phyloP scores from a whole-genome alignment of 129 eudicot genomes.

The Gnaphalium uliginosum region DNA sequence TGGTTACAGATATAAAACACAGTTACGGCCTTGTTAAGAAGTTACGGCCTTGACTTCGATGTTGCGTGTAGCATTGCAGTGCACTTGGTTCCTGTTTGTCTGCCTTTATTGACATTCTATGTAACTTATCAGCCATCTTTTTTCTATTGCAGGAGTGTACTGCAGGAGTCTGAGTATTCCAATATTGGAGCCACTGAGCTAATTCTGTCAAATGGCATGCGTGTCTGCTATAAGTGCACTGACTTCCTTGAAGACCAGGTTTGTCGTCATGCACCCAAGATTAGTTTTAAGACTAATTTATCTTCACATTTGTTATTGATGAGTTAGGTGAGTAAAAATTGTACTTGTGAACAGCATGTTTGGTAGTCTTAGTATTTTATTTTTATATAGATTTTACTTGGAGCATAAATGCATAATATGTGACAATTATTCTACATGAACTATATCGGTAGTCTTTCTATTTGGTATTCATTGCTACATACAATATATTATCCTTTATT shows the following conservation, averaged over 20 bases:
- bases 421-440: not conserved
- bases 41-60: not conserved
- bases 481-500: not conserved
- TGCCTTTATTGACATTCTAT: constrained; percentile 8
- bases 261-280: constrained; percentile 20
- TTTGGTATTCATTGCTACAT: not conserved
- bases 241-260: constrained; percentile 97
- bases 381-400: not conserved
- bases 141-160: constrained; percentile 50
- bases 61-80: constrained; percentile 3
- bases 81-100: constrained; percentile 20
- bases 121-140: constrained; percentile 14
- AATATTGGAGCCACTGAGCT: constrained; percentile 79
- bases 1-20: not conserved
- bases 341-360: constrained; percentile 9
- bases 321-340: constrained; percentile 6
- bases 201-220: constrained; percentile 87
- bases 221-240: constrained; percentile 88
- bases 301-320: constrained; percentile 9
- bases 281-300: constrained; percentile 5
- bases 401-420: not conserved
- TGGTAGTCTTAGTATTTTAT: constrained; percentile 5
- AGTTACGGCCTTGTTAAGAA: constrained; percentile 1
- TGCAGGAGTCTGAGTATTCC: constrained; percentile 61
- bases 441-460: not conserved